Percentiles rank a stretch among this genome's conserved stretches.
phyloP scores from a whole-genome alignment of 805 yeast genomes.

The Kazachstania africana region DNA sequence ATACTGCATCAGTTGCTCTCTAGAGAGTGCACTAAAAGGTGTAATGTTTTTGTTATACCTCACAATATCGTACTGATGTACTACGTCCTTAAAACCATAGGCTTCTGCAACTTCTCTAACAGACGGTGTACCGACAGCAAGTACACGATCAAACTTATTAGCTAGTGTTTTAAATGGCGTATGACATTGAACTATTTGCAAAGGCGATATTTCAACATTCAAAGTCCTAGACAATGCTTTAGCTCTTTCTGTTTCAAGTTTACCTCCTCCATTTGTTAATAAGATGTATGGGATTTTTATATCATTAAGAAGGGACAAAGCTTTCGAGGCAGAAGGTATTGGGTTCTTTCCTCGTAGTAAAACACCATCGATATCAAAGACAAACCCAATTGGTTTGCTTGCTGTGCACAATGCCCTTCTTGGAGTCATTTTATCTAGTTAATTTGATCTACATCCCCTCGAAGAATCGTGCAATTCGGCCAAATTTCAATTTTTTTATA shows the following conservation, averaged over 20 bases:
- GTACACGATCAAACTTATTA: constrained; percentile 43
- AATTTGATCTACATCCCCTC: too few relatives aligned
- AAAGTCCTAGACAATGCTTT: constrained; percentile 37
- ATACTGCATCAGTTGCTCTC: constrained; percentile 32
- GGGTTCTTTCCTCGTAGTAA: constrained; percentile 61
- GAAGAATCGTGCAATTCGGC: too few relatives aligned
- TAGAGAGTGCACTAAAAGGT: constrained; percentile 70
- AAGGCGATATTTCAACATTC: constrained; percentile 33
- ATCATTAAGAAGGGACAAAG: constrained; percentile 42
- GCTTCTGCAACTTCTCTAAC: constrained; percentile 61
- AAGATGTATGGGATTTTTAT: constrained; percentile 64
- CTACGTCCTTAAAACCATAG: constrained; percentile 70
- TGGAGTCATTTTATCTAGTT: too few relatives aligned
- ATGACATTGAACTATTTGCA: constrained; percentile 75
- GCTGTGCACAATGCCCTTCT: too few relatives aligned
- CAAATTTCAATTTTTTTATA: too few relatives aligned
- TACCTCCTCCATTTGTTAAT: constrained; percentile 87
- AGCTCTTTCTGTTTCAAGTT: constrained; percentile 50
- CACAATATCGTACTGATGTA: constrained; percentile 63
- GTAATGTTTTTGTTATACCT: constrained; percentile 45
- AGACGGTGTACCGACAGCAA: constrained; percentile 67
- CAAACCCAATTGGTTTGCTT: constrained; percentile 19
- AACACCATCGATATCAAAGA: constrained; percentile 70
- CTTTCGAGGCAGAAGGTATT: constrained; percentile 51
- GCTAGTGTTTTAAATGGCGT: constrained; percentile 67